Evolutionary conservation across 176 grass and related monocot genomes (phyloP).

Genomic region (Chloris gayana): DNA sequence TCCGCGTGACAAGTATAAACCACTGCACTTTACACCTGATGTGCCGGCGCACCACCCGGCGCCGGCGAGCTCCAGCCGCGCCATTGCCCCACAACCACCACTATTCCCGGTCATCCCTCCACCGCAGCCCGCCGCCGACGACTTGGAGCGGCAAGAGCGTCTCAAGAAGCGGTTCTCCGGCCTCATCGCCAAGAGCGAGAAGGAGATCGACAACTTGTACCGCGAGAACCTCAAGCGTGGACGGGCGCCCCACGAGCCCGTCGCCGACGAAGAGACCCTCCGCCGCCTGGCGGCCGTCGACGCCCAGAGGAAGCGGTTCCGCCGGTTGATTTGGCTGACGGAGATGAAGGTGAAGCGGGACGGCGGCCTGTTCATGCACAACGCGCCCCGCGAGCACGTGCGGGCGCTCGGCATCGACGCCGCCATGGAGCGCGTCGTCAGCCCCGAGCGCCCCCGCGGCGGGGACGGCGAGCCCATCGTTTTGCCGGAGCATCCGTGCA

Average conservation of each 20-base stretch:
- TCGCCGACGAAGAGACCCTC: not conserved
- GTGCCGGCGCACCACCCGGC: not conserved
- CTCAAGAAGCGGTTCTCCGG: not conserved
- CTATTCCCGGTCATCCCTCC: not conserved
- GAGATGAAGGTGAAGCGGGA: conserved; percentile 5
- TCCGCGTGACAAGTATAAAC: not conserved
- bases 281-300: not conserved
- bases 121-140: not conserved
- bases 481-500: not conserved
- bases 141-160: not conserved
- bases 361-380: not conserved
- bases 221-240: not conserved
- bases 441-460: not conserved
- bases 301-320: not conserved
- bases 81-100: not conserved
- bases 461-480: not conserved
- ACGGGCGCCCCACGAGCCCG: not conserved
- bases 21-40: not conserved
- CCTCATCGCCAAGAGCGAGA: conserved; percentile 27
- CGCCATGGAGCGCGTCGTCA: conserved; percentile 19
- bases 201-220: not conserved
- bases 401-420: conserved; percentile 18
- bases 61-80: not conserved
- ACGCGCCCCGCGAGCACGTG: conserved; percentile 1
- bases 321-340: not conserved